Conservation (phyloP, 305 asterid genomes). For the Fraxinus ornus region DNA sequence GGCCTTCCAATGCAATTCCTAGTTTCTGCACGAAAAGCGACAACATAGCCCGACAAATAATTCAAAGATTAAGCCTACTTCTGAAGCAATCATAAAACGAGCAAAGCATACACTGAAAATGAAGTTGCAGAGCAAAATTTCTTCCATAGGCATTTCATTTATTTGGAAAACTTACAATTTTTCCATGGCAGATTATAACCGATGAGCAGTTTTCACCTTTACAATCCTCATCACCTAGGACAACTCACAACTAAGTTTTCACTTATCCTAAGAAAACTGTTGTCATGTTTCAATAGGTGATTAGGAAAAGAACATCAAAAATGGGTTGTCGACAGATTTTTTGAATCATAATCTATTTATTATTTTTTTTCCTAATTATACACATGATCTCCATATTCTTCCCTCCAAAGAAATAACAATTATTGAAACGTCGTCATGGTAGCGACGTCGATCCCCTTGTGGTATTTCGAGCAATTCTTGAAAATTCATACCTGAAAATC, state of each 20-base stretch:
- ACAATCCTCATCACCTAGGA: conserved; percentile 40
- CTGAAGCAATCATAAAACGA: not conserved
- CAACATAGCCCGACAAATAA: not conserved
- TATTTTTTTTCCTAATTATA: conserved; percentile 35
- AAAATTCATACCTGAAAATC: conserved; percentile 76
- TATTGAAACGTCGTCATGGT: conserved; percentile 89
- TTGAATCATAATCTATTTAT: too few relatives aligned
- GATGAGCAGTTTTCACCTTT: conserved; percentile 36
- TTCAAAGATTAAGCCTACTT: not conserved
- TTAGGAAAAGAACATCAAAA: too few relatives aligned
- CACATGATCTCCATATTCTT: conserved; percentile 92
- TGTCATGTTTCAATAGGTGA: too few relatives aligned
- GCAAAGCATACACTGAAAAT: not conserved
- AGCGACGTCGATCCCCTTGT: conserved; percentile 90
- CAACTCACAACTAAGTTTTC: conserved; percentile 37
- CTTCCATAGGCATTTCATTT: conserved; percentile 38
- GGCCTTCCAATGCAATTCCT: not conserved
- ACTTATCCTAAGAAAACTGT: too few relatives aligned
- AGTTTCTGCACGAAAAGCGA: not conserved
- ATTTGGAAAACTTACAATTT: conserved; percentile 44
- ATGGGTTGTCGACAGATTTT: too few relatives aligned
- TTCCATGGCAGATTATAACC: not conserved
- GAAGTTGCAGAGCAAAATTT: not conserved
- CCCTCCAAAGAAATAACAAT: conserved; percentile 95
- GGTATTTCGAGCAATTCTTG: conserved; percentile 90